Evolutionary conservation across 495 filamentous ascomycete species (phyloP).

Genomic region (Massariosphaeria phaeospora): DNA sequence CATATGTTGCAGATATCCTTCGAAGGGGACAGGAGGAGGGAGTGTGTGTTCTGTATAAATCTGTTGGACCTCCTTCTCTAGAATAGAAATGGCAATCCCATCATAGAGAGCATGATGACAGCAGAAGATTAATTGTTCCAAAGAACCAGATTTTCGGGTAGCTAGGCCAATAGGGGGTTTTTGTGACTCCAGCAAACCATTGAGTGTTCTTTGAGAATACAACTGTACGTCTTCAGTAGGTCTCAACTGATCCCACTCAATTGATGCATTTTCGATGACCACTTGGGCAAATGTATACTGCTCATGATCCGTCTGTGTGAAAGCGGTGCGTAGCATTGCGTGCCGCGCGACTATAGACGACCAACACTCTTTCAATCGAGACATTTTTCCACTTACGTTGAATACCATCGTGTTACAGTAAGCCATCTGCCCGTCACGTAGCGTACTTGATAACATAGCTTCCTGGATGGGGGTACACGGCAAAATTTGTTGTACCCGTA

Average conservation of each 20-base stretch:
- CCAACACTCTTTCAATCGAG: conserved; percentile 47
- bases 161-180: conserved; percentile 23
- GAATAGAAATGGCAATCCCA: conserved; percentile 59
- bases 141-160: background rate
- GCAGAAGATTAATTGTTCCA: conserved; percentile 20
- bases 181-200: conserved; percentile 4
- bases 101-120: conserved; percentile 78
- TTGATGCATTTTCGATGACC: conserved; percentile 41
- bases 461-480: conserved; percentile 81
- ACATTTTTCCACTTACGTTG: conserved; percentile 44
- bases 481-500: conserved; percentile 50
- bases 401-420: conserved; percentile 57
- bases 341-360: conserved; percentile 50
- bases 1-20: conserved; percentile 49
- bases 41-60: conserved; percentile 46
- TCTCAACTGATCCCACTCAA: conserved; percentile 35
- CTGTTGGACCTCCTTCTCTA: conserved; percentile 62
- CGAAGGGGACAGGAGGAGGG: conserved; percentile 44
- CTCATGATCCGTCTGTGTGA: conserved; percentile 50
- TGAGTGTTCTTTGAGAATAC: conserved; percentile 2
- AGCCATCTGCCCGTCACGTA: conserved; percentile 30
- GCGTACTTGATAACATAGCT: conserved; percentile 63
- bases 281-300: conserved; percentile 56
- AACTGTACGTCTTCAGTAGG: background rate
- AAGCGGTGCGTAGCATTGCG: conserved; percentile 60